Percentiles rank a stretch among this genome's conserved stretches.
These are phyloP conservation scores for Colletotrichum somersetense DNA, from an alignment of 2,329 filamentous ascomycete genomes.

Conservation along the genomic window DNA sequence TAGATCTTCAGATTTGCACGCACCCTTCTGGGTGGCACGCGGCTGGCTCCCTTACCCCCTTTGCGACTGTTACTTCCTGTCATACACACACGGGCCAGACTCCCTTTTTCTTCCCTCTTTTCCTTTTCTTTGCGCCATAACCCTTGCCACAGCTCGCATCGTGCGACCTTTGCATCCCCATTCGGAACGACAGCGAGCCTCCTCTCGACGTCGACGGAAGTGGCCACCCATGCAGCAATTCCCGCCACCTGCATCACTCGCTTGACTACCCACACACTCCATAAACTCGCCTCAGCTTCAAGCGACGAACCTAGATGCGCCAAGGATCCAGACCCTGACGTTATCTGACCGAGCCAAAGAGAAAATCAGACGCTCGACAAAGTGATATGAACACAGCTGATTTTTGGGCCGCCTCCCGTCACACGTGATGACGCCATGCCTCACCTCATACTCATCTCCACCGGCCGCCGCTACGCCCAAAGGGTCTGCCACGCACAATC, in stretches of 20 bases:
- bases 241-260: constrained; percentile 40
- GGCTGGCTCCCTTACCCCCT: constrained; percentile 23
- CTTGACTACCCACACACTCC: constrained; percentile 26
- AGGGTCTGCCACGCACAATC: constrained; percentile 12
- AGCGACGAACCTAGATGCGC: constrained; percentile 22
- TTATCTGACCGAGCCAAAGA: constrained; percentile 25
- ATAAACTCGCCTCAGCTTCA: constrained; percentile 32
- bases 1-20: constrained; percentile 31
- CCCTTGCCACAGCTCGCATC: constrained; percentile 35
- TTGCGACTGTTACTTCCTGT: neutral
- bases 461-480: constrained; percentile 32
- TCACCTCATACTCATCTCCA: constrained; percentile 28
- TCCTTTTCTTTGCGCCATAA: neutral
- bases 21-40: constrained; percentile 30
- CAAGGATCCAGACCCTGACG: constrained; percentile 31
- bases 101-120: neutral
- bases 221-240: constrained; percentile 32
- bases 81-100: constrained; percentile 15
- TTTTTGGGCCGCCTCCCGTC: constrained; percentile 21
- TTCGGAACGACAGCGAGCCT: constrained; percentile 11
- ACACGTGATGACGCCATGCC: constrained; percentile 43
- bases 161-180: constrained; percentile 16
- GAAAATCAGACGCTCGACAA: constrained; percentile 6
- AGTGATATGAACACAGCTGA: constrained; percentile 9
- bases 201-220: constrained; percentile 2